Evolutionary conservation across 2,329 filamentous ascomycete species (phyloP), one percentile per base, ranked within the genome.

Genomic region (Ophiocordyceps unilateralis): DNA sequence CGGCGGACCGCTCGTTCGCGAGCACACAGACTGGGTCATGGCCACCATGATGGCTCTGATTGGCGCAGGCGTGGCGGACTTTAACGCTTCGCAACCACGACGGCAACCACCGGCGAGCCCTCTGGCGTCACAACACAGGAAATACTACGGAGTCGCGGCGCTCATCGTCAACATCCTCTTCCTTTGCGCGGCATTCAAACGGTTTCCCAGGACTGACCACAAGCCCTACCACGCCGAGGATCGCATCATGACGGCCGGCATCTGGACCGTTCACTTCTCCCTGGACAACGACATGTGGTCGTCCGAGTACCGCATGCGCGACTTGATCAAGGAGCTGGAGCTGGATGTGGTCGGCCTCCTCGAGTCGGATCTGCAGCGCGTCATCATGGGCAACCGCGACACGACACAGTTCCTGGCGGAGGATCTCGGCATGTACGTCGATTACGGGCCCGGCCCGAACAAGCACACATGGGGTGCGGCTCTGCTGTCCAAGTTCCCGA

Each of bases 261-360:
- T 98, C 59, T 98, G 91, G 91, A 98, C 91, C 0, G 88, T 96
- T 44, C 91, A 98, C 65, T 98, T 98, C 61, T 88, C 84, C 14
- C 76, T 98, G 19, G 91, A 98, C 64, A 96, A 98, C 53, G 83
- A 95, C 59, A 95, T 96, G 88, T 96, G 87, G 86, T 89, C 85
- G 10, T 94, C 89, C 0, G 91, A 98, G 62, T 78, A 83, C 53
- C 87, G 91, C 48, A 93, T 94, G 78, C 82, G 85, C 45, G 81
- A 95, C 65, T 69, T 93, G 14, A 81, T 94, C 62, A 79, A 85
- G 55, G 91, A 96, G 55, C 68, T 94, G n/a, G 91, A 98, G 62
- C 67, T 98, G n/a, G 91, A 98, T 56, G 85, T 98, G 5, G 74
- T 98, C 40, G 91, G 91, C n/a, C 74, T 98, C 19, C 72, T 98